These are phyloP conservation scores for Xerocomus brunneocitrinus DNA, from an alignment of 768 basidiomycete genomes.

Conservation along the genomic window DNA sequence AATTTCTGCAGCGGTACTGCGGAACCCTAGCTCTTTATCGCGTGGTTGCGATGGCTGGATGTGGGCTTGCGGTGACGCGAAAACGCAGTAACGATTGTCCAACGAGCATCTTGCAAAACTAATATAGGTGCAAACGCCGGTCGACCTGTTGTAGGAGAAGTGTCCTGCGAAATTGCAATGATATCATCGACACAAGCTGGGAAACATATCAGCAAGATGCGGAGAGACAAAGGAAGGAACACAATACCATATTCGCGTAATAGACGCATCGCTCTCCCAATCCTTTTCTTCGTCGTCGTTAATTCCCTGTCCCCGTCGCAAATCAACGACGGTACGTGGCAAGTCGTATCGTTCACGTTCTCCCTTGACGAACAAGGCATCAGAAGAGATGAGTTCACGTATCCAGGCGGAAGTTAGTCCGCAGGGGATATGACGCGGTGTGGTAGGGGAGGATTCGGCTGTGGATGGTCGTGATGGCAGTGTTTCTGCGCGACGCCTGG, in stretches of 20 bases:
- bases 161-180: conserved; percentile 65
- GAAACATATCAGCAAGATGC: not conserved
- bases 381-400: conserved; percentile 66
- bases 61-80: conserved; percentile 46
- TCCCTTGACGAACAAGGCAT: conserved; percentile 72
- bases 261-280: conserved; percentile 68
- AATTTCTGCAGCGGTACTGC: conserved; percentile 52
- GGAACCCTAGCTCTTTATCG: conserved; percentile 66
- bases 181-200: conserved; percentile 76
- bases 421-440: conserved; percentile 34
- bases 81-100: conserved; percentile 72
- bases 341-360: conserved; percentile 80
- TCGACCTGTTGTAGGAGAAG: conserved; percentile 63
- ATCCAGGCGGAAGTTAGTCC: conserved; percentile 75
- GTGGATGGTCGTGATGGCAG: conserved; percentile 21
- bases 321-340: conserved; percentile 69
- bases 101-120: conserved; percentile 72
- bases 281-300: conserved; percentile 61
- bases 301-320: conserved; percentile 55
- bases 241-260: conserved; percentile 77
- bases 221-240: not conserved
- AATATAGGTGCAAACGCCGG: conserved; percentile 67
- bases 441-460: conserved; percentile 10
- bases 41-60: conserved; percentile 32
- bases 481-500: conserved; percentile 30